Evolutionary conservation across 805 yeast species (phyloP), one percentile per base, ranked within the genome.

Genomic region (Candida schatavii): DNA sequence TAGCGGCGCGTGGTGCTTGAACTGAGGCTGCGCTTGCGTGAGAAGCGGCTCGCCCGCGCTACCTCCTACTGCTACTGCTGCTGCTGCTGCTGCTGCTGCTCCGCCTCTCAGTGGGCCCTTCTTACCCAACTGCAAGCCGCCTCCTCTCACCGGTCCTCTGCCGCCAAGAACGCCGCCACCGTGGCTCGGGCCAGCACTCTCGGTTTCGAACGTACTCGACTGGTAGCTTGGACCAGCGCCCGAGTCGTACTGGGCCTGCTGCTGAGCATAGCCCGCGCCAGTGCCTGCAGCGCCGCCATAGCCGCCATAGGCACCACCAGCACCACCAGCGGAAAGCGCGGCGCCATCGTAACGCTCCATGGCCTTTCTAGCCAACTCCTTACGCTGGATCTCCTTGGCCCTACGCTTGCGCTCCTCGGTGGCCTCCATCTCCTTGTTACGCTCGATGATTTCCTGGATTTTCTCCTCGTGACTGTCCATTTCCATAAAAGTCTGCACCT

Each of bases 401-500:
- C 88, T 83, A 66, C 95, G 85, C 70, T 91, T 91, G 67, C 98
- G 84, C 66, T 91, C 97, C 68, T 93, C 99, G 42, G 88, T 83
- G 31, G 99, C 99, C 66, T 91, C 99, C 56, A 87, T 70, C 68
- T 93, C 99, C 69, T 93, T 93, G 72, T 93, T 93, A 64, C 90
- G 82, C 68, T 88, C 98, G 55, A 93, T 93, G 61, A 93, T 90
- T 62, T 93, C 97, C 72, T 93, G 98, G 59, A 95, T 91, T 73
- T 88, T 91, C 69, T 93, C 99, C 68, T 93, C 99, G 62, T 93
- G 97, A 31, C 96, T 86, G 67, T 93, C 98, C 98, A 93, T 91
- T 60, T 88, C 91, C 70, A 93, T 72, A 66, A 87, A 91, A 10
- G 95, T 87, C 62, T 79, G 81, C 49, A 93, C 85, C 69, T 93